These are phyloP conservation scores for Neopestalotiopsis sp. DNA, from an alignment of 2,329 filamentous ascomycete species.

Conservation along the genomic window DNA sequence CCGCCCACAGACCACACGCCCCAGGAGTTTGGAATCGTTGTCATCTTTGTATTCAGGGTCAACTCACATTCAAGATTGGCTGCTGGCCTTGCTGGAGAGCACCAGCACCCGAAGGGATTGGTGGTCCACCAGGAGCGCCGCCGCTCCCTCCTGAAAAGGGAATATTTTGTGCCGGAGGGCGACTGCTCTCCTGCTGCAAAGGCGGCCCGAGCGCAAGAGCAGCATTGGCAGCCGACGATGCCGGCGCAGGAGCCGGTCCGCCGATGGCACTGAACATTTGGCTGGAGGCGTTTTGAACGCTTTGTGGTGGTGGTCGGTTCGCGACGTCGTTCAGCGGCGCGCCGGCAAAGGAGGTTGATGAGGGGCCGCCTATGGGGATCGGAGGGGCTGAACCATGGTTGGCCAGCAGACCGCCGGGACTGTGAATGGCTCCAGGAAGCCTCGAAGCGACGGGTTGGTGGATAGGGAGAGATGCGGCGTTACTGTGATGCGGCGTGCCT, in stretches of 20 bases:
- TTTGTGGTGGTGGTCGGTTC: constrained; percentile 56
- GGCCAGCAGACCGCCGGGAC: constrained; percentile 84
- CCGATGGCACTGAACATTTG: constrained; percentile 56
- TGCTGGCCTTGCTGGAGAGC: constrained; percentile 79
- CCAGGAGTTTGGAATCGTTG: no score
- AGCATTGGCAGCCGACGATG: constrained; percentile 57
- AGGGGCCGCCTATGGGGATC: constrained; percentile 57
- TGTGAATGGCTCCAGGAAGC: constrained; percentile 82
- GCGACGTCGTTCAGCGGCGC: constrained; percentile 60
- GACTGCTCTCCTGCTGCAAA: constrained; percentile 63
- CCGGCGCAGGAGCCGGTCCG: constrained; percentile 28
- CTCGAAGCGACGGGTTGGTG: constrained; percentile 92
- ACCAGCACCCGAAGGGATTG: constrained; percentile 48
- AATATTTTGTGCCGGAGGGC: constrained; percentile 65
- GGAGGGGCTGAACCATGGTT: constrained; percentile 67
- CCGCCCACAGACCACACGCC: no score
- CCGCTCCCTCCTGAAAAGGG: constrained; percentile 54
- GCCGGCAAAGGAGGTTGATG: constrained; percentile 56
- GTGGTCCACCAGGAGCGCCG: constrained; percentile 38
- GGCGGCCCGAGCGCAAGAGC: constrained; percentile 73
- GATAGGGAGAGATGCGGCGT: constrained; percentile 84
- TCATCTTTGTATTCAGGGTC: background rate
- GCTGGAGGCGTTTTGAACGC: constrained; percentile 50
- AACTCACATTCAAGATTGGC: constrained; percentile 76
- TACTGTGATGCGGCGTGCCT: constrained; percentile 79